A percentile compares a stretch with the other conserved stretches of the same genome.
Evolutionary conservation across 768 basidiomycete genomes (phyloP).

Genomic region (Melanogaster broomeanus): DNA sequence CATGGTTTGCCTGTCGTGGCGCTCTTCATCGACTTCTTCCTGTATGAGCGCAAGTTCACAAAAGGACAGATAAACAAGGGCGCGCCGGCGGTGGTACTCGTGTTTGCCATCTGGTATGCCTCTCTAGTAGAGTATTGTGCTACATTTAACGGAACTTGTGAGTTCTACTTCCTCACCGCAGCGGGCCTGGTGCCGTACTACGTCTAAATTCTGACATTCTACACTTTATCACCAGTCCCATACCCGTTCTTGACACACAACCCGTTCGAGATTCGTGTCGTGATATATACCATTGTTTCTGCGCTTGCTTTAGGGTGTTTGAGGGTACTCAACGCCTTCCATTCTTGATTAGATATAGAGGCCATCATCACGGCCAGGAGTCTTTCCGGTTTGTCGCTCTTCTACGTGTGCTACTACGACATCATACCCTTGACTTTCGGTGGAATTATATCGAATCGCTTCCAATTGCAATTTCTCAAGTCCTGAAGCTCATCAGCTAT

Average conservation of each 20-base stretch:
- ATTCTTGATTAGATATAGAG: constrained; percentile 29
- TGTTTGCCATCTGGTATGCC: constrained; percentile 50
- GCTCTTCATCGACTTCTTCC: constrained; percentile 66
- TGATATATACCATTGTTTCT: constrained; percentile 59
- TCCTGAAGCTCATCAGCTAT: no score
- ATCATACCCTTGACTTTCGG: not conserved
- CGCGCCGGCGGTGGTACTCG: constrained; percentile 15
- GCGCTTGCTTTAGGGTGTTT: constrained; percentile 58
- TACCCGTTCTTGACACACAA: constrained; percentile 81
- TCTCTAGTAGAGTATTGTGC: constrained; percentile 72
- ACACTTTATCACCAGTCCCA: constrained; percentile 50
- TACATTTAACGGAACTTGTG: constrained; percentile 59
- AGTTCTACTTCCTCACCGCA: constrained; percentile 26
- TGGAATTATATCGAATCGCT: no score
- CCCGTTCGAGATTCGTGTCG: constrained; percentile 48
- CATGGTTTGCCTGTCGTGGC: constrained; percentile 63
- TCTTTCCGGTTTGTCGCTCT: not conserved
- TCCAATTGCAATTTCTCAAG: no score
- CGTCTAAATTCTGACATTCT: constrained; percentile 1
- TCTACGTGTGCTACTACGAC: not conserved
- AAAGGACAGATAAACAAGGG: constrained; percentile 7
- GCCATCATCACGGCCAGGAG: not conserved
- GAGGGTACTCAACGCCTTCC: constrained; percentile 58
- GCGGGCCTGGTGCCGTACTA: not conserved
- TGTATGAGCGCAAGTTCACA: constrained; percentile 60